These are phyloP conservation scores for Cyclotella baltica DNA, from an alignment of 108 stramenopile species.

Conservation along the genomic window DNA sequence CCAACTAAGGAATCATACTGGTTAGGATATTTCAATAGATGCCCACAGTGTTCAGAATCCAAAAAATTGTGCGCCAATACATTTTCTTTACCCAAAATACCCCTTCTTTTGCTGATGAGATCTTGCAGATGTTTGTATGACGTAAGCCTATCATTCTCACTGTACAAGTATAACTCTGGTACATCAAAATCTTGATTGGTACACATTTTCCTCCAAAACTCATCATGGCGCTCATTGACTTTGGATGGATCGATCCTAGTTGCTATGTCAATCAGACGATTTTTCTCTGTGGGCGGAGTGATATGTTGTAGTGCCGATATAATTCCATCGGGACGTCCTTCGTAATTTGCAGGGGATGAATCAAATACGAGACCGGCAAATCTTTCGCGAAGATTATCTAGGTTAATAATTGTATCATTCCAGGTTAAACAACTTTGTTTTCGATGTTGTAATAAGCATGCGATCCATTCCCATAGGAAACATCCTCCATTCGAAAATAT, in stretches of 20 bases:
- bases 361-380: constrained; percentile 76
- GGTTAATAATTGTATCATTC: constrained; percentile 11
- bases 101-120: constrained; percentile 48
- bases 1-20: constrained; percentile 44
- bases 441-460: constrained; percentile 45
- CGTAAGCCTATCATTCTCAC: constrained; percentile 64
- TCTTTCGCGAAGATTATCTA: constrained; percentile 24
- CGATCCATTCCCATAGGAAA: constrained; percentile 85
- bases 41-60: constrained; percentile 70
- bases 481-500: constrained; percentile 87
- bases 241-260: constrained; percentile 6
- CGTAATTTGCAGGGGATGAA: constrained; percentile 71
- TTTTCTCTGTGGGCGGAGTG: constrained; percentile 21
- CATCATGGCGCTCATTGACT: constrained; percentile 40
- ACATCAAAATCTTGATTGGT: constrained; percentile 47
- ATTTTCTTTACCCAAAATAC: constrained; percentile 28
- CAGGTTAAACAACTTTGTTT: neutral
- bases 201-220: constrained; percentile 61
- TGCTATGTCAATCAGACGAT: constrained; percentile 30
- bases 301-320: constrained; percentile 40
- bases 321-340: constrained; percentile 20
- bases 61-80: constrained; percentile 57
- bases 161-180: constrained; percentile 77
- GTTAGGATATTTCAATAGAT: constrained; percentile 63
- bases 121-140: constrained; percentile 45